phyloP scores from a whole-genome alignment of 495 filamentous ascomycete species.

The Glonium stellatum region DNA sequence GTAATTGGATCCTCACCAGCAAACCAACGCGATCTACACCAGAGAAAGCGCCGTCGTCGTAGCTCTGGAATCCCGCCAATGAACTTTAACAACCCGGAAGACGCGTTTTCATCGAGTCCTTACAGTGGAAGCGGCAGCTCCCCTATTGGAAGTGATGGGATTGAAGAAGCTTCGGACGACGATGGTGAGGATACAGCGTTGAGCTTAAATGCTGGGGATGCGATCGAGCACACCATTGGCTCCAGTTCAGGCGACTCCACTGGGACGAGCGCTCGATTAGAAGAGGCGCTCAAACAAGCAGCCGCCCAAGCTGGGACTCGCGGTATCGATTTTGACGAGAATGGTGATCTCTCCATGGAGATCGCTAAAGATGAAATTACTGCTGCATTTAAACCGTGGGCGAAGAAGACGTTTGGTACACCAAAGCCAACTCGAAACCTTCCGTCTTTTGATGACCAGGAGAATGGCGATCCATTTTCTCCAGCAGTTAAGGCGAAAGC shows the following conservation, averaged over 20 bases:
- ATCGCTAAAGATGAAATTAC: slow-evolving; percentile 78
- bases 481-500: slow-evolving; percentile 26
- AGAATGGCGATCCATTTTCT: slow-evolving; percentile 53
- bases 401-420: slow-evolving; percentile 46
- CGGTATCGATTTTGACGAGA: slow-evolving; percentile 53
- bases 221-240: slow-evolving; percentile 5
- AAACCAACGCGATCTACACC: slow-evolving; percentile 60
- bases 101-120: slow-evolving; percentile 67
- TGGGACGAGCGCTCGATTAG: slow-evolving; percentile 60
- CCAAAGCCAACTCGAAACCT: slow-evolving; percentile 28
- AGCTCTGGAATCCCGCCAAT: slow-evolving; percentile 57
- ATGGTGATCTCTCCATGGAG: slow-evolving; percentile 59
- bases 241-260: slow-evolving; percentile 42
- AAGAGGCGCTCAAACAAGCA: slow-evolving; percentile 70
- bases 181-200: slow-evolving; percentile 29
- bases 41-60: slow-evolving; percentile 52
- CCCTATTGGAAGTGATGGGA: slow-evolving; percentile 21
- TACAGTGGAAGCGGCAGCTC: slow-evolving; percentile 56
- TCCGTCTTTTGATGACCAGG: slow-evolving; percentile 48
- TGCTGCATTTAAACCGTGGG: slow-evolving; percentile 63
- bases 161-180: slow-evolving; percentile 14
- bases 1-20: slow-evolving; percentile 54
- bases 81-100: slow-evolving; percentile 55
- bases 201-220: slow-evolving; percentile 28
- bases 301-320: slow-evolving; percentile 63